These are phyloP conservation scores for Neonectria hederae DNA, from an alignment of 2,329 filamentous ascomycete species.

Conservation along the genomic window DNA sequence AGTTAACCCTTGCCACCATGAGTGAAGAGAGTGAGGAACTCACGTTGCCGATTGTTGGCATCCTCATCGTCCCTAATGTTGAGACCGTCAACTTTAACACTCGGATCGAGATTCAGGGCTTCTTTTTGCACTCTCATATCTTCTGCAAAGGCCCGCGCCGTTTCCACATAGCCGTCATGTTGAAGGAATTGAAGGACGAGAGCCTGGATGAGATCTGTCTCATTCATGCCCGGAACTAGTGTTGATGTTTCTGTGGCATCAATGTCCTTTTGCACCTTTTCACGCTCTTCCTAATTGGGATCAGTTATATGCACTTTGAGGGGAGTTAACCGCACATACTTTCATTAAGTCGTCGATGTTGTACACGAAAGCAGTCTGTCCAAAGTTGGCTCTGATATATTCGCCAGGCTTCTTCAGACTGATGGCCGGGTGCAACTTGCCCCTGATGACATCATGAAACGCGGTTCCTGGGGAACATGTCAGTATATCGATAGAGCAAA, in stretches of 20 bases:
- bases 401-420: conserved; percentile 74
- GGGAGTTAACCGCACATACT: conserved; percentile 58
- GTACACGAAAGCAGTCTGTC: conserved; percentile 82
- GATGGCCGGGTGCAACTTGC: conserved; percentile 72
- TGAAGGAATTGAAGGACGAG: conserved; percentile 87
- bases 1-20: conserved; percentile 27
- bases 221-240: conserved; percentile 72
- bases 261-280: conserved; percentile 69
- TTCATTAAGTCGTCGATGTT: conserved; percentile 89
- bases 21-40: conserved; percentile 41
- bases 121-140: conserved; percentile 80
- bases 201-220: conserved; percentile 82
- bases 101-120: conserved; percentile 69
- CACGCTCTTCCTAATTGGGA: conserved; percentile 64
- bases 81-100: conserved; percentile 63
- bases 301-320: conserved; percentile 21
- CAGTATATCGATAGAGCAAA: conserved; percentile 27
- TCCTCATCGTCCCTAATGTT: conserved; percentile 84
- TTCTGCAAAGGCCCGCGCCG: conserved; percentile 84
- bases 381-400: conserved; percentile 71
- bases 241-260: conserved; percentile 63
- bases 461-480: conserved; percentile 66
- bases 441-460: conserved; percentile 71
- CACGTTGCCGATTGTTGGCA: conserved; percentile 86
- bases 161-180: conserved; percentile 95